These are phyloP conservation scores for Cryphonectria radicalis DNA, from an alignment of 2,329 filamentous ascomycete species.

Conservation along the genomic window DNA sequence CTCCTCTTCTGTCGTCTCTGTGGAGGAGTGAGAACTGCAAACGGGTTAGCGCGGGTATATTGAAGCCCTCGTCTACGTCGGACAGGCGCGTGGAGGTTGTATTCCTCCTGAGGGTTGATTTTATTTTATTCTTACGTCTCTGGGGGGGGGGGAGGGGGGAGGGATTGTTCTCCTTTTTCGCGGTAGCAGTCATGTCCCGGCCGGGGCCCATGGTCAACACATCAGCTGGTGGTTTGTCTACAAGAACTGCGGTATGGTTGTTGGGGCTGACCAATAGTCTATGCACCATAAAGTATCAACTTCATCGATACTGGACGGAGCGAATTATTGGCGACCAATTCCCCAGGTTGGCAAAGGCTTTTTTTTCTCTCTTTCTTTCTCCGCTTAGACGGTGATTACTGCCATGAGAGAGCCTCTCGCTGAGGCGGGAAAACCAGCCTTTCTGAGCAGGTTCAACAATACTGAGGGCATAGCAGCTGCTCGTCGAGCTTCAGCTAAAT, in stretches of 20 bases:
- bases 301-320: not conserved
- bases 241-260: not conserved
- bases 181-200: not conserved
- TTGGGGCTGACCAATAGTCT: not conserved
- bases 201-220: not conserved
- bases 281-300: not conserved
- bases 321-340: not conserved
- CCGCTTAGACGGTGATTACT: not conserved
- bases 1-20: constrained; percentile 16
- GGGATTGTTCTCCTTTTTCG: not conserved
- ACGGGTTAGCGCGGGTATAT: too few relatives aligned
- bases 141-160: too few relatives aligned
- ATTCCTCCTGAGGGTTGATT: not conserved
- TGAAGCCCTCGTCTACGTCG: not conserved
- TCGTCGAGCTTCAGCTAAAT: not conserved
- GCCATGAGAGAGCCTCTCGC: not conserved
- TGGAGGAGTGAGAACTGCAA: constrained; percentile 3
- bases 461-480: not conserved
- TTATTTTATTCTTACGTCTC: not conserved
- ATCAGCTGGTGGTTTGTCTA: not conserved
- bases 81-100: not conserved
- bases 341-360: not conserved
- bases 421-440: not conserved
- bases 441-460: not conserved
- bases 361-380: not conserved